These are phyloP conservation scores for Penicillium desertorum DNA, from an alignment of 495 filamentous ascomycete genomes.

Conservation along the genomic window DNA sequence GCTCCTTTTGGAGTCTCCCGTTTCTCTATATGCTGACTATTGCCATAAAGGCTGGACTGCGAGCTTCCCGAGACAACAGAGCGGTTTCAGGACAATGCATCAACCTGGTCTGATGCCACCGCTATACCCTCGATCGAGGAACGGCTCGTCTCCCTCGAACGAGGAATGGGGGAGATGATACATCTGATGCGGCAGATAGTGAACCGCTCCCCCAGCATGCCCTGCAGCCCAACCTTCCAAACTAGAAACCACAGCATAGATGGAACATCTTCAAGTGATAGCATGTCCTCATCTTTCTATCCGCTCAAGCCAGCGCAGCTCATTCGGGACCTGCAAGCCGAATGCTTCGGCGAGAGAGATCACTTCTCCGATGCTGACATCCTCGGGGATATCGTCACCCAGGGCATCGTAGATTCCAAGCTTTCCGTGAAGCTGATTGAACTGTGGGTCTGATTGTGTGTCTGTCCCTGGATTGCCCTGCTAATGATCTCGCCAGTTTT, in stretches of 20 bases:
- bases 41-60: conserved; percentile 36
- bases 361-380: conserved; percentile 26
- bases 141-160: conserved; percentile 38
- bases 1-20: background rate
- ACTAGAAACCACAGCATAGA: conserved; percentile 30
- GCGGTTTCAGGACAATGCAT: conserved; percentile 37
- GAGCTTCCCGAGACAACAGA: conserved; percentile 41
- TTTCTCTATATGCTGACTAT: conserved; percentile 17
- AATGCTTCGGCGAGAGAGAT: conserved; percentile 37
- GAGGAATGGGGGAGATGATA: conserved; percentile 43
- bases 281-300: conserved; percentile 21
- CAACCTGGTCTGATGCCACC: conserved; percentile 37
- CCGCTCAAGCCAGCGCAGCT: conserved; percentile 38
- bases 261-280: conserved; percentile 24
- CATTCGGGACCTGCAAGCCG: conserved; percentile 39
- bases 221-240: conserved; percentile 21
- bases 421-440: conserved; percentile 40
- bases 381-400: conserved; percentile 33
- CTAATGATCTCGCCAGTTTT: conserved; percentile 30
- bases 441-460: conserved; percentile 26
- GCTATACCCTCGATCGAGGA: conserved; percentile 43
- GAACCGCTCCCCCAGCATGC: conserved; percentile 26
- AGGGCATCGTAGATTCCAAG: conserved; percentile 38
- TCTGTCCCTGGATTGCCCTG: background rate
- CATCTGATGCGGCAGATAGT: conserved; percentile 41